These are phyloP conservation scores for Eragrostis nindensis DNA, from an alignment of 176 grass and related monocot species.

Conservation along the genomic window DNA sequence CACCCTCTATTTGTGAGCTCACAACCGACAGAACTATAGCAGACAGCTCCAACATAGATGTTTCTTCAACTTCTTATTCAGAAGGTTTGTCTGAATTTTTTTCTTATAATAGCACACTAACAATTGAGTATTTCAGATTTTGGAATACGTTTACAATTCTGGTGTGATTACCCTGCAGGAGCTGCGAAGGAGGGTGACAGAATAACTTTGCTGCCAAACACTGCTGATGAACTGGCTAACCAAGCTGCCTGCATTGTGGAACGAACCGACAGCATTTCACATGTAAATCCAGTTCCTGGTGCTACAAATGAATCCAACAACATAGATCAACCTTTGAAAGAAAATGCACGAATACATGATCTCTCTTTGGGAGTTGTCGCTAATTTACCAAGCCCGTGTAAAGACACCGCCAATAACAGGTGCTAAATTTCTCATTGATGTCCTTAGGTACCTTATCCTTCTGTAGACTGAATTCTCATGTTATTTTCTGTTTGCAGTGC, in stretches of 20 bases:
- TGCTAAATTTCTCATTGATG: not conserved
- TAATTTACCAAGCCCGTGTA: conserved; percentile 9
- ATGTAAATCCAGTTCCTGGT: conserved; percentile 28
- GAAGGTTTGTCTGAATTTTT: conserved; percentile 41
- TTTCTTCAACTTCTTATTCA: conserved; percentile 38
- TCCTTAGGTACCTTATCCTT: not conserved
- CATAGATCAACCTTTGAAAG: not conserved
- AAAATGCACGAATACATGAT: conserved; percentile 35
- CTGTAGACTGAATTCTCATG: not conserved
- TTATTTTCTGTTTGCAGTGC: conserved; percentile 39
- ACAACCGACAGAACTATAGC: not conserved
- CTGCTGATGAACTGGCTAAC: conserved; percentile 5
- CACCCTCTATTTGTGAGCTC: conserved; percentile 9
- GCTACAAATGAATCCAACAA: not conserved
- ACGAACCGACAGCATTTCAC: not conserved
- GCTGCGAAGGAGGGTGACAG: conserved; percentile 5
- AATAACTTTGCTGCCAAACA: conserved; percentile 11
- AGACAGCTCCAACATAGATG: conserved; percentile 35
- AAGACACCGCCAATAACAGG: conserved; percentile 36
- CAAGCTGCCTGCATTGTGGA: not conserved
- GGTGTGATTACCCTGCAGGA: conserved; percentile 32
- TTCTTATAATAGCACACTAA: conserved; percentile 3
- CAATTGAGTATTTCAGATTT: not conserved
- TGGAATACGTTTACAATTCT: conserved; percentile 12
- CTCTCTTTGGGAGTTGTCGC: conserved; percentile 35